These are phyloP conservation scores for Cnidoscolus chayamansa DNA, from an alignment of 441 rosid genomes.

Conservation along the genomic window DNA sequence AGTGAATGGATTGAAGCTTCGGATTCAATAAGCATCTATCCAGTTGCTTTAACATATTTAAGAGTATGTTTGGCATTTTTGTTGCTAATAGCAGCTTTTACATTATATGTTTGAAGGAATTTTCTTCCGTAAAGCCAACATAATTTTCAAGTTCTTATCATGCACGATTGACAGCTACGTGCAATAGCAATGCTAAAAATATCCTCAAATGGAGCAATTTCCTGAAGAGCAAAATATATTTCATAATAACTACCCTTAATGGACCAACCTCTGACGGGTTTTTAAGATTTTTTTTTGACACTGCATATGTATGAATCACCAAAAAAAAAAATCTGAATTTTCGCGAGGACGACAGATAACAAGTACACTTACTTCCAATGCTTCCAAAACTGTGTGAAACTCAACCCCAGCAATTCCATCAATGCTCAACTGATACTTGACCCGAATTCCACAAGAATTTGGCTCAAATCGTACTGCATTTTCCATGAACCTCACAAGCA, in stretches of 20 bases:
- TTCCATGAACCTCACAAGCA: conserved; percentile 68
- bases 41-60: not conserved
- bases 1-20: not conserved
- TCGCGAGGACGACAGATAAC: conserved; percentile 14
- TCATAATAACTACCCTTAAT: not conserved
- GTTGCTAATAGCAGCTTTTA: too few relatives aligned
- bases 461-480: conserved; percentile 66
- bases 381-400: conserved; percentile 59
- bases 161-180: too few relatives aligned
- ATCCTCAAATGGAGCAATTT: not conserved
- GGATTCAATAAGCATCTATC: not conserved
- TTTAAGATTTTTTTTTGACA: not conserved
- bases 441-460: conserved; percentile 45
- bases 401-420: conserved; percentile 50
- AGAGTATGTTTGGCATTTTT: not conserved
- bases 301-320: not conserved
- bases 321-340: not conserved
- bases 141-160: too few relatives aligned
- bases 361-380: conserved; percentile 71
- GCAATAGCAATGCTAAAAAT: too few relatives aligned
- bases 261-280: not conserved
- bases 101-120: too few relatives aligned
- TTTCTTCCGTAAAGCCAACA: too few relatives aligned
- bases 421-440: conserved; percentile 46
- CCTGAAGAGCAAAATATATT: not conserved